Conservation (phyloP, 2,329 filamentous ascomycete genomes). For the Cyphellophora attinorum region DNA sequence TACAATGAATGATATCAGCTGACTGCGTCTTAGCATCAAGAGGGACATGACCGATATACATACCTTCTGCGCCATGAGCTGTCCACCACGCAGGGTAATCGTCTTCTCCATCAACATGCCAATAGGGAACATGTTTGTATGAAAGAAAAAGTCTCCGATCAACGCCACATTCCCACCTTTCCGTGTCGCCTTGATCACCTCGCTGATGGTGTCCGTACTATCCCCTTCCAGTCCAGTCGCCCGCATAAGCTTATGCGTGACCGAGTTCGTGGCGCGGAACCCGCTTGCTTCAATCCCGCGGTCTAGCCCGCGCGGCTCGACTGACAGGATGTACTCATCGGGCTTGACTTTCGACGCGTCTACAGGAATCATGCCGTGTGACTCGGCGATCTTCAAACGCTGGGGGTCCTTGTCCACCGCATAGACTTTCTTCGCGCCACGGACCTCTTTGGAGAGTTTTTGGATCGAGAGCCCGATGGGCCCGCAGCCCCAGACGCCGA, state of each 20-base stretch:
- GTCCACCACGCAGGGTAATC: slow-evolving; percentile 5
- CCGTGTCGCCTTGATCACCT: slow-evolving; percentile 21
- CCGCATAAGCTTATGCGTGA: slow-evolving; percentile 18
- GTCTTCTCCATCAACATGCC: slow-evolving; percentile 64
- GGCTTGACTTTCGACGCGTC: slow-evolving; percentile 18
- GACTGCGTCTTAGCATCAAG: slow-evolving; percentile 14
- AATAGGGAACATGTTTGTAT: slow-evolving; percentile 66
- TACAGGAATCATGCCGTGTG: slow-evolving; percentile 22
- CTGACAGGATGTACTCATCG: slow-evolving; percentile 22
- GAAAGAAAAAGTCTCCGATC: slow-evolving; percentile 20
- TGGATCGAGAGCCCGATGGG: slow-evolving; percentile 23
- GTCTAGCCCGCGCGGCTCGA: slow-evolving; percentile 23
- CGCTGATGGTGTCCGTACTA: slow-evolving; percentile 21
- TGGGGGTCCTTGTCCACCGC: slow-evolving; percentile 24
- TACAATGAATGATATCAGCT: slow-evolving; percentile 7
- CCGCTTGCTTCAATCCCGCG: slow-evolving; percentile 23
- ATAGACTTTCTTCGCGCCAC: slow-evolving; percentile 24
- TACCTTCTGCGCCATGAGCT: slow-evolving; percentile 3
- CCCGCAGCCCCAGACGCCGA: slow-evolving; percentile 25
- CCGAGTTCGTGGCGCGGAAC: slow-evolving; percentile 18
- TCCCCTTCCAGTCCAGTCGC: slow-evolving; percentile 19
- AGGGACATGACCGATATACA: slow-evolving; percentile 20
- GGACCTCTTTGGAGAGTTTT: slow-evolving; percentile 19
- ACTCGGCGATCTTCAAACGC: slow-evolving; percentile 21
- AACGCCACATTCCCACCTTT: slow-evolving; percentile 23